Evolutionary conservation across 805 yeast species (phyloP).

Genomic region (Candida multigemmis): DNA sequence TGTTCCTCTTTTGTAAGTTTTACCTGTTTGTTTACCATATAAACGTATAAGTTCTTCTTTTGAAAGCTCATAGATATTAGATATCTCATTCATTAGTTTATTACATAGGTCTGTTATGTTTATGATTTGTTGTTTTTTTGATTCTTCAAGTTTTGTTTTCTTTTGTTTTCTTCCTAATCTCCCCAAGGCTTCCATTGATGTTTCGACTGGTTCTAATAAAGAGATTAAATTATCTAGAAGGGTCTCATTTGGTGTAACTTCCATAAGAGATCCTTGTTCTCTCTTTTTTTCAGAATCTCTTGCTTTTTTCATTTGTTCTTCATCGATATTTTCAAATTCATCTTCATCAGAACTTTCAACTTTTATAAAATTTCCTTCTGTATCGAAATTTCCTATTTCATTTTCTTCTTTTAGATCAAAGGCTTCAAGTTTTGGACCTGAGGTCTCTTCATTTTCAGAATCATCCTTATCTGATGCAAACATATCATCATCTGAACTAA

Average conservation of each 20-base stretch:
- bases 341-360: slow-evolving; percentile 21
- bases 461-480: slow-evolving; percentile 11
- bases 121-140: slow-evolving; percentile 3
- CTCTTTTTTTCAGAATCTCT: slow-evolving; percentile 24
- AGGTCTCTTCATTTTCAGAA: slow-evolving; percentile 17
- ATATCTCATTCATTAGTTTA: slow-evolving; percentile 29
- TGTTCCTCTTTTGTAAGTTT: slow-evolving; percentile 9
- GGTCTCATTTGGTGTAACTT: slow-evolving; percentile 7
- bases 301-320: slow-evolving; percentile 25
- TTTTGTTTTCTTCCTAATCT: slow-evolving; percentile 21
- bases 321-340: slow-evolving; percentile 14
- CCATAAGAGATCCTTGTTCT: slow-evolving; percentile 4
- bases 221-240: slow-evolving; percentile 24
- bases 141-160: slow-evolving; percentile 7
- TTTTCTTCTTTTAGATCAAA: slow-evolving; percentile 52
- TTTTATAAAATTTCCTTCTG: slow-evolving; percentile 48
- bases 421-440: slow-evolving; percentile 45
- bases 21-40: slow-evolving; percentile 14
- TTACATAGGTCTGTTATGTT: slow-evolving; percentile 43
- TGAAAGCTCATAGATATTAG: slow-evolving; percentile 42
- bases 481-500: slow-evolving; percentile 3
- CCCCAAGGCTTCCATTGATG: slow-evolving; percentile 47
- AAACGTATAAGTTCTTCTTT: slow-evolving; percentile 45
- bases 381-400: slow-evolving; percentile 52
- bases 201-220: slow-evolving; percentile 49